Conservation (phyloP, 306 rosid species). For the Aeschynomene evenia region DNA sequence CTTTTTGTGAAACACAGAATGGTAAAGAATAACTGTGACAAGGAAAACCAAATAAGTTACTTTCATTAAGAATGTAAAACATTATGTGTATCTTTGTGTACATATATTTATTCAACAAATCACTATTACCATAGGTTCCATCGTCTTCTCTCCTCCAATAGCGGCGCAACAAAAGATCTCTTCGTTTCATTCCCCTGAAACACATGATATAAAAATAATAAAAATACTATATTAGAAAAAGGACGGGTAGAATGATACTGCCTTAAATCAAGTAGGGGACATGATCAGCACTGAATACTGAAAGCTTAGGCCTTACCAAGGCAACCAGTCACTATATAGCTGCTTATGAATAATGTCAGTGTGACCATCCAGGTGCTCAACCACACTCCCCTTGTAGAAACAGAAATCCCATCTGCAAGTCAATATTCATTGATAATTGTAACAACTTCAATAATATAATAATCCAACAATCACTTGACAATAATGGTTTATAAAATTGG, state of each 20-base stretch:
- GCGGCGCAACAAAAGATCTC: slow-evolving; percentile 91
- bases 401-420: slow-evolving; percentile 97
- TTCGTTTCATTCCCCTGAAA: slow-evolving; percentile 81
- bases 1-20: slow-evolving; percentile 85
- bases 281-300: slow-evolving; percentile 36
- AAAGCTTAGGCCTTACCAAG: slow-evolving; percentile 66
- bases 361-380: slow-evolving; percentile 97
- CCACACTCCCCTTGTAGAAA: slow-evolving; percentile 72
- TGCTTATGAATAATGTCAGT: slow-evolving; percentile 83
- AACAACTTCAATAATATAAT: slow-evolving; percentile 33
- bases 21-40: slow-evolving; percentile 82
- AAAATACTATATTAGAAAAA: not conserved
- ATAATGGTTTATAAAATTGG: slow-evolving; percentile 6
- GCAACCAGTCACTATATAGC: slow-evolving; percentile 84
- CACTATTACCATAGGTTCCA: slow-evolving; percentile 85
- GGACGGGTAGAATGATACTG: slow-evolving; percentile 11
- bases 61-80: slow-evolving; percentile 26
- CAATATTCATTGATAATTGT: slow-evolving; percentile 30
- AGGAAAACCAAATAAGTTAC: slow-evolving; percentile 44
- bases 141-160: slow-evolving; percentile 99
- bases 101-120: slow-evolving; percentile 20
- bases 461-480: slow-evolving; percentile 24
- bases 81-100: not conserved
- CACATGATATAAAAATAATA: slow-evolving; percentile 18
- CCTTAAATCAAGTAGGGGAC: slow-evolving; percentile 26